Evolutionary conservation across 2,329 filamentous ascomycete species (phyloP).

Genomic region (Phyllosticta ampelicida): DNA sequence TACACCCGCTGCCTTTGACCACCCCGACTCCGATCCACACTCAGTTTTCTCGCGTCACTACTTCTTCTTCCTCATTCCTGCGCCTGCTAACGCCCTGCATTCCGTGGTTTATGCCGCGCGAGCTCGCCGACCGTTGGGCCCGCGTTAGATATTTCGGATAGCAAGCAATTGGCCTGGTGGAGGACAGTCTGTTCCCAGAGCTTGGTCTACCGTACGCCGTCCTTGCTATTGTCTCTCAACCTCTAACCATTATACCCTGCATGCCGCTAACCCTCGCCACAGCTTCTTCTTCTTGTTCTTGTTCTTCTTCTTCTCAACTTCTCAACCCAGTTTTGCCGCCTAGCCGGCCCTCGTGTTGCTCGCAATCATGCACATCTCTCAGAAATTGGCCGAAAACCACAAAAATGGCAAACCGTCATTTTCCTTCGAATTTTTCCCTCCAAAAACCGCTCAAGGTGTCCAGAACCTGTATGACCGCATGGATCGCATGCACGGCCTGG

Average conservation of each 20-base stretch:
- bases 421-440: slow-evolving; percentile 99
- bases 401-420: slow-evolving; percentile 74
- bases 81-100: slow-evolving; percentile 1
- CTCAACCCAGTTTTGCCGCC: not conserved
- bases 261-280: not conserved
- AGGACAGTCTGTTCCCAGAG: not conserved
- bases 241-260: not conserved
- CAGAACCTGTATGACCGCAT: slow-evolving; percentile 99
- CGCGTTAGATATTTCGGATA: slow-evolving; percentile 37
- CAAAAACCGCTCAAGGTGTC: slow-evolving; percentile 92
- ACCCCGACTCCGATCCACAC: slow-evolving; percentile 1
- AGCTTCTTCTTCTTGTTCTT: no score
- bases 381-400: slow-evolving; percentile 78
- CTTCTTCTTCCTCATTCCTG: not conserved
- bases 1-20: not conserved
- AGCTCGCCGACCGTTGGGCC: slow-evolving; percentile 41
- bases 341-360: not conserved
- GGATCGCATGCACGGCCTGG: slow-evolving; percentile 95
- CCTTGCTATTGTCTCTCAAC: not conserved
- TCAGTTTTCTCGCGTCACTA: not conserved
- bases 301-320: no score
- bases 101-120: slow-evolving; percentile 41
- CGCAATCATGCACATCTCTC: slow-evolving; percentile 83
- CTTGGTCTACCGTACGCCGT: not conserved
- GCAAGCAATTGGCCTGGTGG: slow-evolving; percentile 13